Evolutionary conservation across 768 basidiomycete genomes (phyloP), one percentile per base, ranked within the genome.

Genomic region (Suillus cothurnatus): DNA sequence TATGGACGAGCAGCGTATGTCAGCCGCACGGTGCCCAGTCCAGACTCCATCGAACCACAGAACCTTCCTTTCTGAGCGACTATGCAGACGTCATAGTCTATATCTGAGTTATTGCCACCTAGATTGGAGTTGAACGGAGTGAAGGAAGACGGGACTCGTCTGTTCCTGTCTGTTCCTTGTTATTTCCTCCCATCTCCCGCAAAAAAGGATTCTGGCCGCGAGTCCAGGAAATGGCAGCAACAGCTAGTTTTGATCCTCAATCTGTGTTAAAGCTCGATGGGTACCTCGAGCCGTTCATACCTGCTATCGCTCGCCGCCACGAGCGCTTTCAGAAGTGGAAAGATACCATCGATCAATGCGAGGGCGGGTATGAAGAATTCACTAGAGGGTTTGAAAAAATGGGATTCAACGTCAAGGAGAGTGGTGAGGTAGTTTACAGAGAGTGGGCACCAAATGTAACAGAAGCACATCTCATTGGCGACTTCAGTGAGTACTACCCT

Each of bases 381-480:
- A 82, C 83, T 5, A 78, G 78, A 67, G 85, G 85, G 6, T 88
- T 85, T 75, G 77, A 81, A 57, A 73, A 69, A 63, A 88, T 88
- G 74, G 97, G 97, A 41, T 81, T 99, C 70, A 89, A 91, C 64
- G 85, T 94, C 49, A 82, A 81, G 47, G 73, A 79, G 43, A 84
- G 90, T 64, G 89, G 88, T 61, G 83, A 88, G 34, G 85, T 99
- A 36, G 78, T 85, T 9, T 99, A 99, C 77, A 84, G 93, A 70
- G 97, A 99, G 76, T 99, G 97, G 97, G 97, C 97, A 11, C 96
- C 97, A 0, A 93, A 92, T 69, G 96, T 92, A 21, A 80, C 72
- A 53, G 89, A 91, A 71, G 97, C 96, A 4, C 84, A 81, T 74
- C 79, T 99, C 64, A 94, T 94, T 71, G 97, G 97, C 52, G 97